Conservation (phyloP, 192 early-diverging fungal genomes). For the Paraglomus brasilianum region DNA sequence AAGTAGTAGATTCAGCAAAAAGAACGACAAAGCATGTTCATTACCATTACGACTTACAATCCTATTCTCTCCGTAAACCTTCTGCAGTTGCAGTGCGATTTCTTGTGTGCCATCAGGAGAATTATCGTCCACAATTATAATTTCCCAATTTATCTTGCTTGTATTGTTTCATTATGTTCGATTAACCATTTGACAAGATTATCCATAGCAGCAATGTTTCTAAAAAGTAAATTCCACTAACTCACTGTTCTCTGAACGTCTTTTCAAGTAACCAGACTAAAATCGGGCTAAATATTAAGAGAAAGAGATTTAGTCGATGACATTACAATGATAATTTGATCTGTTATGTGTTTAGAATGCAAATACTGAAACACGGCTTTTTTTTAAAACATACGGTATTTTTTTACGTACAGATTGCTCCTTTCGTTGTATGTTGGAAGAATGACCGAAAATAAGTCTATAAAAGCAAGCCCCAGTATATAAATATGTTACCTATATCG, state of each 20-base stretch:
- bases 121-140: slow-evolving; percentile 95
- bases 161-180: neutral
- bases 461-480: neutral
- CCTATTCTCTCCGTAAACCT: slow-evolving; percentile 78
- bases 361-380: too few relatives aligned
- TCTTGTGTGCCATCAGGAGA: slow-evolving; percentile 95
- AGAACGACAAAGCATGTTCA: neutral
- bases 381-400: too few relatives aligned
- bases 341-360: too few relatives aligned
- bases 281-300: too few relatives aligned
- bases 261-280: slow-evolving; percentile 90
- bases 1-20: neutral
- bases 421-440: slow-evolving; percentile 99
- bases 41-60: too few relatives aligned
- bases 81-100: slow-evolving; percentile 85
- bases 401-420: slow-evolving; percentile 92
- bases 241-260: slow-evolving; percentile 73
- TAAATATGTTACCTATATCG: neutral
- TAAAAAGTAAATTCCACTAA: slow-evolving; percentile 26
- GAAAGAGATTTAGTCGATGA: too few relatives aligned
- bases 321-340: too few relatives aligned
- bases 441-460: slow-evolving; percentile 85
- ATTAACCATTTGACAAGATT: neutral
- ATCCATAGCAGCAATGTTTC: neutral
- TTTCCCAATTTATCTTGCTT: slow-evolving; percentile 89